Base-by-base conservation (phyloP, 2,329 filamentous ascomycete species). In the Pseudogymnoascus sp. region DNA sequence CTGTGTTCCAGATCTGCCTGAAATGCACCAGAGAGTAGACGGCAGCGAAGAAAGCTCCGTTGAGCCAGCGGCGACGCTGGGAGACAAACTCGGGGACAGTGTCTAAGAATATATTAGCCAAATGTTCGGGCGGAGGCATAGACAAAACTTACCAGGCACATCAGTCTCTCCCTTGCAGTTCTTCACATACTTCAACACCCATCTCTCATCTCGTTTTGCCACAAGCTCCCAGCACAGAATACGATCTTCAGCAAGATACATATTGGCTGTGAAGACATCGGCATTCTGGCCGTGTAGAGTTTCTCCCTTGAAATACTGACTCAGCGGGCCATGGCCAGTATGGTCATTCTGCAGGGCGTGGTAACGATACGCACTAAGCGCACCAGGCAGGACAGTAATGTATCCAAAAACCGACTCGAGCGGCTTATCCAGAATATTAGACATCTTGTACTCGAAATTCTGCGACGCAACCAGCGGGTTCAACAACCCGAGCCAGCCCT, bases 371-470 rank as follows among this genome's bases (percentile, higher is more conserved):
- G 95, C 95, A 73, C 91, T 96, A 61, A 99, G 83, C 0, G 95
- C 95, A 76, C 95, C 96, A 0, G 95, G 96, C 67, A 99, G 79
- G 69, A 99, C 95, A 5, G 93, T 98, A 69, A 99, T 99, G 74
- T 98, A 99, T 1, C 95, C 95, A 74, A 99, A 99, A 0, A 96
- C 93, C 0, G 91, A 96, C 75, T 99, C 95, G 2, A 99, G 80
- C 0, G 95, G 95, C 76, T 99, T 99, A 75, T 99, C 95, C 26
- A 99, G 82, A 71, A 99, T 99, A 71, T 99, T 99, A 41, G 92
- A 96, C 91, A 99, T 97, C 77, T 99, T 99, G 81, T 99, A 99
- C 79, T 99, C 95, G 69, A 99, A 99, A 74, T 99, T 99, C 72
- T 99, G 95, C 53, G 92, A 96, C 0, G 95, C 95, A 14, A 99